Evolutionary conservation across 1,139 yeast genomes (phyloP).

Genomic region (Blastobotrys arbuscula): DNA sequence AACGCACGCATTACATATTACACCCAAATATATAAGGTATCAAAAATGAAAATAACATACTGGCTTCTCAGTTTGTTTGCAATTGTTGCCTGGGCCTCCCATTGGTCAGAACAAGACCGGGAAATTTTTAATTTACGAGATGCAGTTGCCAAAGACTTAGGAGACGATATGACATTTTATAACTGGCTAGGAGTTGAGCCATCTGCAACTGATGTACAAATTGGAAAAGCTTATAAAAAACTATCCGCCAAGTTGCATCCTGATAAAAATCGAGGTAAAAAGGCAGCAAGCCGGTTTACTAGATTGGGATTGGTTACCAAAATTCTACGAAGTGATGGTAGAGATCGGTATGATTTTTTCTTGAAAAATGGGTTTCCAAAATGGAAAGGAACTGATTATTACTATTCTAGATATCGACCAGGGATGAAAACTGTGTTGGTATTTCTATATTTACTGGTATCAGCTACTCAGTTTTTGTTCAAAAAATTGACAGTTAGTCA

Average conservation of each 20-base stretch:
- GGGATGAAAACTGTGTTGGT: constrained; percentile 50
- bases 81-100: constrained; percentile 14
- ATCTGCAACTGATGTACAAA: constrained; percentile 51
- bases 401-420: constrained; percentile 40
- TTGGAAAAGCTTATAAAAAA: constrained; percentile 64
- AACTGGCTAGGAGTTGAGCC: constrained; percentile 34
- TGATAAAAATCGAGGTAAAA: constrained; percentile 47
- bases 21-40: background rate
- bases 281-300: constrained; percentile 55
- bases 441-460: constrained; percentile 45
- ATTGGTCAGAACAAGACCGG: constrained; percentile 58
- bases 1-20: background rate
- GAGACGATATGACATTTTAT: constrained; percentile 62
- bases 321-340: constrained; percentile 54
- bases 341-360: constrained; percentile 81
- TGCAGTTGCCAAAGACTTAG: constrained; percentile 59
- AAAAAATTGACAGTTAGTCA: constrained; percentile 54
- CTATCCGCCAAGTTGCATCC: constrained; percentile 41
- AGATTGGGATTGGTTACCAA: constrained; percentile 69
- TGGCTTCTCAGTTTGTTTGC: constrained; percentile 2
- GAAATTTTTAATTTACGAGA: constrained; percentile 77
- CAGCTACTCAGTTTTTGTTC: constrained; percentile 55
- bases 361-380: constrained; percentile 80
- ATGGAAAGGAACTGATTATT: constrained; percentile 47
- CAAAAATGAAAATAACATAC: background rate